phyloP scores from a whole-genome alignment of 306 rosid genomes.

The Clitoria ternatea region DNA sequence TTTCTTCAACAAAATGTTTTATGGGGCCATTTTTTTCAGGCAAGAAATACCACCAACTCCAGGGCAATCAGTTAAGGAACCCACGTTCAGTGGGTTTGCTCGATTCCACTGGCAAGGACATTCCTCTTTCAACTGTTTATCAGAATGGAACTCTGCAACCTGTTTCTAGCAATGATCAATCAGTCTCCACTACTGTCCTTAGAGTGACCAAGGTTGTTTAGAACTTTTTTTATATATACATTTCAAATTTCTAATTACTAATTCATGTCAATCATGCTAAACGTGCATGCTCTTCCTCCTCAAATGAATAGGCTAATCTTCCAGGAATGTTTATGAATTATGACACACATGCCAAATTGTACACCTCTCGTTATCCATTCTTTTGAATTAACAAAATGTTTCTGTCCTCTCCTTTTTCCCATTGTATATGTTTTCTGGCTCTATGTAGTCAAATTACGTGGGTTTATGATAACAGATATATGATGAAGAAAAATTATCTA shows the following conservation, averaged over 20 bases:
- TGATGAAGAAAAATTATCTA: background rate
- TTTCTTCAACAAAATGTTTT: slow-evolving; percentile 31
- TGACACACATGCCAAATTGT: background rate
- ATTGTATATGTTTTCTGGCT: background rate
- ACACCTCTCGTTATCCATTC: background rate
- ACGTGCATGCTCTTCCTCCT: background rate
- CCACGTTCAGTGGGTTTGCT: slow-evolving; percentile 86
- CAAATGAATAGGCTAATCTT: background rate
- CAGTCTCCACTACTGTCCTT: slow-evolving; percentile 74
- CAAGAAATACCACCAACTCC: slow-evolving; percentile 89
- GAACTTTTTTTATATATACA: slow-evolving; percentile 9
- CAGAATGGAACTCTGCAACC: slow-evolving; percentile 68
- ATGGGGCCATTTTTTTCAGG: slow-evolving; percentile 47
- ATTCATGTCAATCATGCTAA: background rate
- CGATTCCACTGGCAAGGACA: slow-evolving; percentile 67
- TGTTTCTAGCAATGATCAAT: slow-evolving; percentile 46
- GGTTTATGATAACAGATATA: background rate
- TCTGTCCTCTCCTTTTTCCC: background rate
- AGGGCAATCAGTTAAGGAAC: slow-evolving; percentile 89
- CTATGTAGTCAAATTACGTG: background rate
- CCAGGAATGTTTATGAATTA: background rate
- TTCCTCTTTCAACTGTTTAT: slow-evolving; percentile 61
- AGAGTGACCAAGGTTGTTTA: slow-evolving; percentile 76
- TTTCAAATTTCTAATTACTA: too few relatives aligned
- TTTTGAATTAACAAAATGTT: background rate